Evolutionary conservation across 2,329 filamentous ascomycete species (phyloP), one percentile per base, ranked within the genome.

Genomic region (Neofusicoccum umdonicola): DNA sequence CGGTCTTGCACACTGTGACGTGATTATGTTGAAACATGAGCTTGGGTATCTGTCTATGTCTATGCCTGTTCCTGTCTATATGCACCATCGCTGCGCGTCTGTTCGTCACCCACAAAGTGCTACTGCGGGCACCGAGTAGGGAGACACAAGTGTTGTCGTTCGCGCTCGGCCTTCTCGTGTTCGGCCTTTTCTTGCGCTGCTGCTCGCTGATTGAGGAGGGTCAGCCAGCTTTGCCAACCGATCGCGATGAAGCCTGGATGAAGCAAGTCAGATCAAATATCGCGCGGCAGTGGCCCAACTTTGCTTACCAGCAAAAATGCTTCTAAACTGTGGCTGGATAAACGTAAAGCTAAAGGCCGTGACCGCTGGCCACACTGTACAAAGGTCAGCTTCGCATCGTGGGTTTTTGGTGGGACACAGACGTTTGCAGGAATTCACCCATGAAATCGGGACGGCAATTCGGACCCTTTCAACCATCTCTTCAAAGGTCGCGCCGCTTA

Each of bases 161-260:
- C n/a, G 9, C 7, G 56, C 5, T 47, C 27, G 3, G 22, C 35
- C 13, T 35, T 4, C 34, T 60, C 63, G 37, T 71, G 71, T 45
- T 73, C 71, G 6, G 63, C 62, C 50, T 70, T 69, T 62, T 86
- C 84, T 69, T 83, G 80, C 56, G 81, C 80, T 75, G 92, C 91
- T 1, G 91, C 91, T 67, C 82, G 81, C 71, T 89, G 84, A 71
- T 96, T 96, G 72, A 96, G 77, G 76, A 88, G 90, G 69, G 88
- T 91, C 70, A 97, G 73, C 81, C 97, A 97, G 0, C 92, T 93
- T 84, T 97, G 93, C 93, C 93, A 97, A 0, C 90, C 91, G 60
- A 97, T 89, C 1, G 92, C 91, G 68, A 96, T 85, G 6, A 90
- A 79, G 1, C 91, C 76, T 42, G 41, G 2, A 37, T 37, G n/a